phyloP scores from a whole-genome alignment of 768 basidiomycete genomes.

The Psilocybe azurescens region DNA sequence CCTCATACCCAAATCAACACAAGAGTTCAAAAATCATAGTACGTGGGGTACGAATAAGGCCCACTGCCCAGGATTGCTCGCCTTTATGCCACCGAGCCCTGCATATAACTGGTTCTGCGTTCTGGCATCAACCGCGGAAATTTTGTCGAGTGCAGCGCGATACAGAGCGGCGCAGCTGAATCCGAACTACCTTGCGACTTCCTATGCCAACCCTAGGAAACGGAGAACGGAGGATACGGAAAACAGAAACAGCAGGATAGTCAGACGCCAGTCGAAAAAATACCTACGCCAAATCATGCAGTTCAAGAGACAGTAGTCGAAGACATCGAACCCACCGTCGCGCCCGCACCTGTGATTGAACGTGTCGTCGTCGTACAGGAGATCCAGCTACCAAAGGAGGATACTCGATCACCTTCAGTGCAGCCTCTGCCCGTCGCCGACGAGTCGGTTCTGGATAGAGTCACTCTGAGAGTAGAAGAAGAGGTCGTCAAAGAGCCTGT shows the following conservation, averaged over 20 bases:
- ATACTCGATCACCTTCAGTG: neutral
- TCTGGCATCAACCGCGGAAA: constrained; percentile 60
- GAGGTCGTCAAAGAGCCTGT: neutral
- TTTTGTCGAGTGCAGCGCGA: constrained; percentile 66
- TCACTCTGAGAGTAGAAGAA: neutral
- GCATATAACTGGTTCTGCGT: constrained; percentile 78
- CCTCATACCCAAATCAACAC: neutral
- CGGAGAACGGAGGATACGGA: constrained; percentile 19
- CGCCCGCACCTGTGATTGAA: constrained; percentile 2
- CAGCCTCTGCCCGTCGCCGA: neutral
- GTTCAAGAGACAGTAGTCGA: neutral
- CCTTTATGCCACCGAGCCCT: constrained; percentile 67
- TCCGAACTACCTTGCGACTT: constrained; percentile 21
- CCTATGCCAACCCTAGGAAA: constrained; percentile 22
- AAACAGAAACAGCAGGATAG: neutral
- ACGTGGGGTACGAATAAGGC: neutral
- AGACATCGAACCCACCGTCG: neutral
- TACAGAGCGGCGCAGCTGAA: constrained; percentile 53
- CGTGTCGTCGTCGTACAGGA: neutral
- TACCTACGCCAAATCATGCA: neutral
- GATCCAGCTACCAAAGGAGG: neutral
- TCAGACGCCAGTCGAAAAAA: neutral
- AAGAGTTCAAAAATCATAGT: neutral
- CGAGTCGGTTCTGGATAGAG: neutral
- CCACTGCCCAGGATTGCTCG: neutral